These are phyloP conservation scores for Leccinellum albellum DNA, from an alignment of 768 basidiomycete species.

Conservation along the genomic window DNA sequence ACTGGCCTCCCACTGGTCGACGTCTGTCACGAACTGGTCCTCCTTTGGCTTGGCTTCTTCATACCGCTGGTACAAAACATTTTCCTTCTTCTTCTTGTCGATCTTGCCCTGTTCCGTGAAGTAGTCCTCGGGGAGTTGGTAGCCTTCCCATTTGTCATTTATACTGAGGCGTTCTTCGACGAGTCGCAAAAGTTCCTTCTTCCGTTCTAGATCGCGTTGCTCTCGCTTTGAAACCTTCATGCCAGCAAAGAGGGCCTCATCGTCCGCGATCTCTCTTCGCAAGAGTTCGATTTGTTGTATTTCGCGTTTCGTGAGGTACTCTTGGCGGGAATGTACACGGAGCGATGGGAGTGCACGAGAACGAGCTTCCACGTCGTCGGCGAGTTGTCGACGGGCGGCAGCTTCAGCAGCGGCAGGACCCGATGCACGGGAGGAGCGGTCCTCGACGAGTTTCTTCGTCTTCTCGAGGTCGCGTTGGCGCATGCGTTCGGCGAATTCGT, in stretches of 20 bases:
- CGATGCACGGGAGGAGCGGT: constrained; percentile 74
- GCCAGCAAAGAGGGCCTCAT: constrained; percentile 84
- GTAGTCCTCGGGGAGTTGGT: constrained; percentile 96
- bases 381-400: constrained; percentile 72
- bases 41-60: constrained; percentile 90
- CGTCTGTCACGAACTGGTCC: constrained; percentile 92
- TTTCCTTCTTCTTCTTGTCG: constrained; percentile 93
- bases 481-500: constrained; percentile 90
- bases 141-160: constrained; percentile 94
- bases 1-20: constrained; percentile 95
- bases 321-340: constrained; percentile 86
- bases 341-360: constrained; percentile 59
- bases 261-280: constrained; percentile 90
- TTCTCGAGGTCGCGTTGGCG: constrained; percentile 76
- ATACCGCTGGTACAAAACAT: constrained; percentile 89
- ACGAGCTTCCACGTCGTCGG: constrained; percentile 69
- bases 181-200: constrained; percentile 86
- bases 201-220: constrained; percentile 73
- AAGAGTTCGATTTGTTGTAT: constrained; percentile 92
- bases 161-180: constrained; percentile 94
- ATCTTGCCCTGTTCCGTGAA: constrained; percentile 98
- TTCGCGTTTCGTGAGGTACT: constrained; percentile 96
- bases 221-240: constrained; percentile 90
- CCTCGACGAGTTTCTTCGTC: constrained; percentile 89
- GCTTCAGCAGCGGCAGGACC: constrained; percentile 77